Conservation (phyloP, 768 basidiomycete genomes). For the Macrolepiota fuliginosa region DNA sequence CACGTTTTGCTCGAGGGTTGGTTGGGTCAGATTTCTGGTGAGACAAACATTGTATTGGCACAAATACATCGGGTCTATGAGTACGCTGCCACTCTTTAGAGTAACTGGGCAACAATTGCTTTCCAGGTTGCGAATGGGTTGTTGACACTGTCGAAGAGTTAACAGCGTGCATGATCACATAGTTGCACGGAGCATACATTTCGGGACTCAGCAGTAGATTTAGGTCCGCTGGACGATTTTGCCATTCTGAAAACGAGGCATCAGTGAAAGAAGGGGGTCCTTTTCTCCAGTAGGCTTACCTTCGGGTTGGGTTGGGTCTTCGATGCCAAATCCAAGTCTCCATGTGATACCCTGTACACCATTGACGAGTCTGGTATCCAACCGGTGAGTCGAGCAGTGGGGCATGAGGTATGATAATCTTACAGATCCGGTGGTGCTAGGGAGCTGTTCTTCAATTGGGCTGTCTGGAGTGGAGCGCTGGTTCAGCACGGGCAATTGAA, state of each 20-base stretch:
- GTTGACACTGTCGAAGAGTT: slow-evolving; percentile 42
- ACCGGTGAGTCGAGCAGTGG: neutral
- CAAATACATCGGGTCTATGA: neutral
- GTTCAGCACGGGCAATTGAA: neutral
- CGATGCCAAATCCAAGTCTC: slow-evolving; percentile 57
- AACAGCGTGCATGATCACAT: neutral
- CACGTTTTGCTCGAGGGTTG: neutral
- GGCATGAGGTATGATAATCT: slow-evolving; percentile 15
- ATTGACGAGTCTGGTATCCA: slow-evolving; percentile 45
- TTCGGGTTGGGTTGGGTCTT: slow-evolving; percentile 53
- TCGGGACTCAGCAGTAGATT: slow-evolving; percentile 48
- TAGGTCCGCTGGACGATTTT: slow-evolving; percentile 52
- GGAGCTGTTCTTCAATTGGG: slow-evolving; percentile 49
- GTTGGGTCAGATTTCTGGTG: neutral
- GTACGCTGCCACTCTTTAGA: slow-evolving; percentile 3
- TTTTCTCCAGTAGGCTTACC: slow-evolving; percentile 31
- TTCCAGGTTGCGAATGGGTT: slow-evolving; percentile 58
- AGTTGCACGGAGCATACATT: slow-evolving; percentile 35
- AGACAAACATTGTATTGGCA: neutral
- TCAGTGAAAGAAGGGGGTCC: neutral
- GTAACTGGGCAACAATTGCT: slow-evolving; percentile 31
- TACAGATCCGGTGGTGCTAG: slow-evolving; percentile 66
- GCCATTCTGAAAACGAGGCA: slow-evolving; percentile 46
- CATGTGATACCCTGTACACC: slow-evolving; percentile 64
- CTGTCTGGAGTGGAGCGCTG: slow-evolving; percentile 31